Evolutionary conservation across 768 basidiomycete genomes (phyloP).

Genomic region (Leccinum disarticulatum): DNA sequence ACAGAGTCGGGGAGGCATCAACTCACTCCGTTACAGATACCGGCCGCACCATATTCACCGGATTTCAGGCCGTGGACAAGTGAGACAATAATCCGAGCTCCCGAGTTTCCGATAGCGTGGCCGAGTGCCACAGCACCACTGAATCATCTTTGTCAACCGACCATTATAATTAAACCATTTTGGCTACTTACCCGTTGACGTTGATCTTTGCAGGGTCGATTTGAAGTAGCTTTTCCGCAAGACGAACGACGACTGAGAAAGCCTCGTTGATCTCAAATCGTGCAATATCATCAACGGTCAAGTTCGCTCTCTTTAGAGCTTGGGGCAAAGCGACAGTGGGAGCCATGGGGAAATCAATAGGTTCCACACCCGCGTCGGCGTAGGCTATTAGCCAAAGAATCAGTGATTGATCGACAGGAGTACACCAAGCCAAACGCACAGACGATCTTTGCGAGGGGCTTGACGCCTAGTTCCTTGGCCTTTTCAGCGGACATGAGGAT

Average conservation of each 20-base stretch:
- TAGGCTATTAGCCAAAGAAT: constrained; percentile 57
- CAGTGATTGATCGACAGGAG: constrained; percentile 1
- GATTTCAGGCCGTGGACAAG: constrained; percentile 88
- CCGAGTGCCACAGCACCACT: constrained; percentile 97
- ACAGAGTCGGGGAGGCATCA: constrained; percentile 1
- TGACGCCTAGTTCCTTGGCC: constrained; percentile 86
- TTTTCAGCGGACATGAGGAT: constrained; percentile 94
- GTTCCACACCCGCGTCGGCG: constrained; percentile 95
- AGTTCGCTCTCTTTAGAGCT: constrained; percentile 84
- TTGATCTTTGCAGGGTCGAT: constrained; percentile 91
- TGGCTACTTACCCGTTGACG: constrained; percentile 66
- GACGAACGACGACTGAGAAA: constrained; percentile 90
- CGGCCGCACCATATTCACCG: constrained; percentile 93
- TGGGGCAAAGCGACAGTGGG: constrained; percentile 89
- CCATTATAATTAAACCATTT: constrained; percentile 1
- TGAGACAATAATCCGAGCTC: constrained; percentile 91
- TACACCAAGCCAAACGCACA: constrained; percentile 54
- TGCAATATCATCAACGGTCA: constrained; percentile 80
- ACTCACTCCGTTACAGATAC: constrained; percentile 95
- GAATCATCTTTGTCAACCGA: constrained; percentile 18
- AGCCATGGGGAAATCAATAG: constrained; percentile 95
- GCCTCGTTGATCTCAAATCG: constrained; percentile 98
- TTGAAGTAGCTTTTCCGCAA: constrained; percentile 84
- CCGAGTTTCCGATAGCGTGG: constrained; percentile 95
- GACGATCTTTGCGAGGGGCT: constrained; percentile 90